Base-by-base conservation (phyloP, 768 basidiomycete genomes). In the Suillus discolor region DNA sequence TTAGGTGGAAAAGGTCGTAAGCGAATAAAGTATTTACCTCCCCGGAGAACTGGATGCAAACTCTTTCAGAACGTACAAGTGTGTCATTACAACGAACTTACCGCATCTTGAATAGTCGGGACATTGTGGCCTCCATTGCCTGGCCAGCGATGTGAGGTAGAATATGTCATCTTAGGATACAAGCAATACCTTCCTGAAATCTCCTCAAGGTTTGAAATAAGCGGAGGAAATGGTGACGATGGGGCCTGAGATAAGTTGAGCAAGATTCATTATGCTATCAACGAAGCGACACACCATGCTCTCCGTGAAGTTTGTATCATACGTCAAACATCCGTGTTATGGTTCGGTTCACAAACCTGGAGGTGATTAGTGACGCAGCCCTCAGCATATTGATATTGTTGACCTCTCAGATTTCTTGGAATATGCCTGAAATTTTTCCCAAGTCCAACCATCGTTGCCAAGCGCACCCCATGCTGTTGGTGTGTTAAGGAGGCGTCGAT, bases 401-500 rank as follows among this genome's bases (percentile, higher is more conserved):
- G 36, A 84, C 82, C 69, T 80, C 68, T 81, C 80, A 9, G 75
- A 70, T 61, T 75, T 79, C 65, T 73, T 74, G 6, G 75, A 77
- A 65, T 82, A 81, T 57, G 79, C 78, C 9, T 73, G 62, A 62
- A 78, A 82, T 23, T 79, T 77, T 0, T 76, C 70, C 83, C 83
- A 87, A 67, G 84, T 85, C 85, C 85, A 87, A 6, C 85, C 85
- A 1, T 78, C 76, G 64, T 86, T 86, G 7, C 85, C 85, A n/a
- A 87, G 75, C 61, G 76, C 74, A 68, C 85, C 85, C 57, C 82
- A 74, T 49, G 47, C 47, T 49, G 12, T 23, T 23, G 47, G n/a
- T 23, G 47, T 23, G 12, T 49, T 13, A 49, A 49, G 12, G n/a
- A 49, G 23, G 12, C 13, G 4, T 49, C 23, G 6, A 13, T 49